Evolutionary conservation across 768 basidiomycete species (phyloP).

Genomic region (Phylloporus arenicola): DNA sequence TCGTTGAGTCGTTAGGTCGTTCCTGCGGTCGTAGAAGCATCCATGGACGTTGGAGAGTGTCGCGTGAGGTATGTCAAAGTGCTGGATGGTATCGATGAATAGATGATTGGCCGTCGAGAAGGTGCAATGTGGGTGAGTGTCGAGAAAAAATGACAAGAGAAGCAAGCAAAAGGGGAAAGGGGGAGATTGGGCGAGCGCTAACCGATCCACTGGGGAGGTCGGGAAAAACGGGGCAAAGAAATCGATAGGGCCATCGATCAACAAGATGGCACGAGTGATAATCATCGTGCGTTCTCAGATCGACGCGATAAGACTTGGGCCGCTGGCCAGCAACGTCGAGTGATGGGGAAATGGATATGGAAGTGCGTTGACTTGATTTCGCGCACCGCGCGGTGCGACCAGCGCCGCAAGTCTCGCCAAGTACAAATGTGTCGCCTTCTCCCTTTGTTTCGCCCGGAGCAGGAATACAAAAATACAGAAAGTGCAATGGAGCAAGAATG

Average conservation of each 20-base stretch:
- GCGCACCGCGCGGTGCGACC: conserved; percentile 34
- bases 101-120: conserved; percentile 23
- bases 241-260: conserved; percentile 40
- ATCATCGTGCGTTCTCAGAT: conserved; percentile 32
- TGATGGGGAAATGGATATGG: conserved; percentile 15
- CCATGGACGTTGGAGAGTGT: conserved; percentile 7
- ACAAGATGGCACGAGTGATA: conserved; percentile 35
- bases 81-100: conserved; percentile 21
- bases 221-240: conserved; percentile 20
- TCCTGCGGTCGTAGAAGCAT: conserved; percentile 23
- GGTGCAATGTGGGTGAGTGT: conserved; percentile 18
- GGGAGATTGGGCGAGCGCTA: conserved; percentile 24
- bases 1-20: conserved; percentile 29
- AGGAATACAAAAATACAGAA: conserved; percentile 32
- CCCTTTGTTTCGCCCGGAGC: conserved; percentile 23
- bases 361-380: conserved; percentile 17
- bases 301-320: conserved; percentile 28
- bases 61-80: conserved; percentile 16
- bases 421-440: conserved; percentile 13
- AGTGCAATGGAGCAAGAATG: conserved; percentile 31
- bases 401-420: conserved; percentile 26
- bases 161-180: conserved; percentile 13
- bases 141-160: conserved; percentile 14
- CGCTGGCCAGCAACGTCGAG: conserved; percentile 38
- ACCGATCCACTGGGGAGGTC: conserved; percentile 24